Evolutionary conservation across 2,329 filamentous ascomycete genomes (phyloP).

Genomic region (Colletotrichum trifolii): DNA sequence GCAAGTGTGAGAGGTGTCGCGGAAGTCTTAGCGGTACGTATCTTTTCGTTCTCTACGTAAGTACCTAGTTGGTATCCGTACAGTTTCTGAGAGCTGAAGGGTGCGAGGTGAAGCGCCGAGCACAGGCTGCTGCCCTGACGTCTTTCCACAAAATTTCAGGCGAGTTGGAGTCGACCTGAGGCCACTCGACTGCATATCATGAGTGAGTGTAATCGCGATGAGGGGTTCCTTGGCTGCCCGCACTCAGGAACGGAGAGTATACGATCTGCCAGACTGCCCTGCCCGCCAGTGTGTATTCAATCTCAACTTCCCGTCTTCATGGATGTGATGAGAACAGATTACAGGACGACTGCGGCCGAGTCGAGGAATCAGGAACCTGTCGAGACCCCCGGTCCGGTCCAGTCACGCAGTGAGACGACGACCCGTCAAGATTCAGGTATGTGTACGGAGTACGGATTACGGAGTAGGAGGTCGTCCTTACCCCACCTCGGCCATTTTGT

Average conservation of each 20-base stretch:
- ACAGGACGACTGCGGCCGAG: background rate
- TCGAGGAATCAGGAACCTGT: conserved; percentile 1
- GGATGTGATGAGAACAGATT: no score
- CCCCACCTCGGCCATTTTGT: conserved; percentile 22
- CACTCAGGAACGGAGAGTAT: no score
- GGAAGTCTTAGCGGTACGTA: conserved; percentile 10
- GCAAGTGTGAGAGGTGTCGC: background rate
- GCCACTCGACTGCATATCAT: no score
- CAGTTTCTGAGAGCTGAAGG: background rate
- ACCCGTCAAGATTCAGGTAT: conserved; percentile 33
- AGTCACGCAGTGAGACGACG: conserved; percentile 18
- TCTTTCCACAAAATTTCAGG: no score
- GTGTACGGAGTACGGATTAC: conserved; percentile 1
- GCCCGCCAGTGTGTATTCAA: no score
- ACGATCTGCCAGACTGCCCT: no score
- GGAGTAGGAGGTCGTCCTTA: conserved; percentile 21
- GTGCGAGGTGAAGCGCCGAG: background rate
- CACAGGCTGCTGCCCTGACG: no score
- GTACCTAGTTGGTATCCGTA: background rate
- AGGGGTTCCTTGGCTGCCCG: no score
- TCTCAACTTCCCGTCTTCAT: no score
- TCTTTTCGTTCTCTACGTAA: background rate
- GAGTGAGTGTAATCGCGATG: no score
- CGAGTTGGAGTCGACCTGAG: no score
- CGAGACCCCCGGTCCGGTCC: background rate